phyloP scores from a whole-genome alignment of 371 early-diverging fungal species.

The Paraphysoderma sedebokerense region DNA sequence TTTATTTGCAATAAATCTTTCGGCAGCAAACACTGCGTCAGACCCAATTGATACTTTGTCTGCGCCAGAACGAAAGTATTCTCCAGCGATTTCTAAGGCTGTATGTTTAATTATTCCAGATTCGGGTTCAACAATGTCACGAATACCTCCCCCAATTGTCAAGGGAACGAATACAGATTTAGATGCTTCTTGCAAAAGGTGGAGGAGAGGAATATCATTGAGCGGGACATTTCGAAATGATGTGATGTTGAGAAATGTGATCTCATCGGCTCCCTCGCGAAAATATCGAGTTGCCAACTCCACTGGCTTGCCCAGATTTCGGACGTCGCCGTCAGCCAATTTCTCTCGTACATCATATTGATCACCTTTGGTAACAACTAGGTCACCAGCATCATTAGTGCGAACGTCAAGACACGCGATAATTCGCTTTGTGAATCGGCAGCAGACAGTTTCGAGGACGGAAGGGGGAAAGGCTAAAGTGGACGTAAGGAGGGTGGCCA shows the following conservation, averaged over 20 bases:
- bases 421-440: slow-evolving; percentile 67
- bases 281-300: slow-evolving; percentile 82
- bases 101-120: slow-evolving; percentile 42
- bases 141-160: slow-evolving; percentile 95
- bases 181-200: slow-evolving; percentile 71
- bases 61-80: slow-evolving; percentile 95
- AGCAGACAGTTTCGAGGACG: slow-evolving; percentile 16
- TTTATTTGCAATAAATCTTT: slow-evolving; percentile 13
- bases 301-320: slow-evolving; percentile 93
- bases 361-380: slow-evolving; percentile 97
- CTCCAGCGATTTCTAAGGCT: slow-evolving; percentile 86
- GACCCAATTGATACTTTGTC: slow-evolving; percentile 96
- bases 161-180: slow-evolving; percentile 89
- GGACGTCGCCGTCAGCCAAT: slow-evolving; percentile 47
- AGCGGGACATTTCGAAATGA: slow-evolving; percentile 85
- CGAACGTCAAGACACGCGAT: slow-evolving; percentile 96
- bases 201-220: slow-evolving; percentile 82
- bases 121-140: slow-evolving; percentile 70
- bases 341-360: slow-evolving; percentile 93
- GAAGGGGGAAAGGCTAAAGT: slow-evolving; percentile 9
- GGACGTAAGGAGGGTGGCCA: slow-evolving; percentile 4
- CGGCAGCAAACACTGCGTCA: slow-evolving; percentile 94
- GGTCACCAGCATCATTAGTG: slow-evolving; percentile 82
- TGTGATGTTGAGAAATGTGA: slow-evolving; percentile 93
- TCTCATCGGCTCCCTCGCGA: slow-evolving; percentile 91